Evolutionary conservation across 805 yeast genomes (phyloP).

Genomic region (Blastobotrys parvus): DNA sequence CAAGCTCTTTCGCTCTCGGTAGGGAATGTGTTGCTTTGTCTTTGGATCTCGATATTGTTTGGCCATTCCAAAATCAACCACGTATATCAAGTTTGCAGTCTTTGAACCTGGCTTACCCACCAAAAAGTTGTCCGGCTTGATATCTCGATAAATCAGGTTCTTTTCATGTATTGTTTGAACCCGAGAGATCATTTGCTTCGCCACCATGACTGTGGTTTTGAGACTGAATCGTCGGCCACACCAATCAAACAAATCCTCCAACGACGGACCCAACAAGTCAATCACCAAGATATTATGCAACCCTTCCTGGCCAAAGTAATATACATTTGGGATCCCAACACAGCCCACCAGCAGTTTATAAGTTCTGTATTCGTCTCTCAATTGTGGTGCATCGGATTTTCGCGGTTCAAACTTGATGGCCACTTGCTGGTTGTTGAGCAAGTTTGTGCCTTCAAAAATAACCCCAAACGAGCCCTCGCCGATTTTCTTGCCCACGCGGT

Average conservation of each 20-base stretch:
- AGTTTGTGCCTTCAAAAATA: constrained; percentile 88
- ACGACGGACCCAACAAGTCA: constrained; percentile 88
- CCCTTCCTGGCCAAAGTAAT: constrained; percentile 97
- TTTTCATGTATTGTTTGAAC: constrained; percentile 83
- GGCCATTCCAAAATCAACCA: constrained; percentile 98
- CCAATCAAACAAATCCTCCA: constrained; percentile 97
- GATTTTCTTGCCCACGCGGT: constrained; percentile 92
- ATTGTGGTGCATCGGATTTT: constrained; percentile 94
- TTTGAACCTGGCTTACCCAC: constrained; percentile 83
- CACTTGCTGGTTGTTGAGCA: constrained; percentile 85
- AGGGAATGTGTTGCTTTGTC: constrained; percentile 92
- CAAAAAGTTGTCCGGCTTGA: constrained; percentile 93
- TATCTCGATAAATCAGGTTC: constrained; percentile 89
- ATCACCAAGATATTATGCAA: constrained; percentile 91
- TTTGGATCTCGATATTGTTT: constrained; percentile 96
- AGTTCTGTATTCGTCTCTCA: constrained; percentile 94
- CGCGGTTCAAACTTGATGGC: constrained; percentile 95
- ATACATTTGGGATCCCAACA: constrained; percentile 89
- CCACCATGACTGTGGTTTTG: constrained; percentile 87
- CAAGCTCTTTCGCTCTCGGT: constrained; percentile 88
- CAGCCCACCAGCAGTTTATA: constrained; percentile 78
- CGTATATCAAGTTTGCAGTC: constrained; percentile 75
- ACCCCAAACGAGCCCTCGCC: constrained; percentile 99
- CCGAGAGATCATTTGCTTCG: constrained; percentile 86
- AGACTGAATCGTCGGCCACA: constrained; percentile 84